A percentile compares a stretch with the other conserved stretches of the same genome.
These are phyloP conservation scores for Hippophae rhamnoides DNA, from an alignment of 306 rosid species.

Conservation along the genomic window DNA sequence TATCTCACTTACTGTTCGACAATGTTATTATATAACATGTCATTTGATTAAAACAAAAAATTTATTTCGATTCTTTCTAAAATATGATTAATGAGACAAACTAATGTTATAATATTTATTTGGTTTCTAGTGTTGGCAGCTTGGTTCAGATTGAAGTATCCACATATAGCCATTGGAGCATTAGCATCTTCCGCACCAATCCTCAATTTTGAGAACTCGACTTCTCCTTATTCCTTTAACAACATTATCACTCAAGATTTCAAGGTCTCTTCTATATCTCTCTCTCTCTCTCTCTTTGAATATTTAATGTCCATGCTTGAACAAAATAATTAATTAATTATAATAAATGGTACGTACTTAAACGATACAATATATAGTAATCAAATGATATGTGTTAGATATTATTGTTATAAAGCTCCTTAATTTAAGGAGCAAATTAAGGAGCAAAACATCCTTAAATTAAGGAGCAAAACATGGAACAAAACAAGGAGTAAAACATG, in stretches of 20 bases:
- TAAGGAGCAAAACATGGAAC: too few relatives aligned
- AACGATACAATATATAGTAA: too few relatives aligned
- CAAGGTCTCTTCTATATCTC: constrained; percentile 36
- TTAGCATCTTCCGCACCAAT: constrained; percentile 82
- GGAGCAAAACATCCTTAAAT: too few relatives aligned
- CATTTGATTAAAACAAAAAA: too few relatives aligned
- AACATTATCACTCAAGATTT: constrained; percentile 51
- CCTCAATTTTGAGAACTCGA: constrained; percentile 49
- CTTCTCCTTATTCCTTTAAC: constrained; percentile 50
- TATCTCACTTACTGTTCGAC: background rate
- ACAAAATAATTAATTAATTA: too few relatives aligned
- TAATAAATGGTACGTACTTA: too few relatives aligned
- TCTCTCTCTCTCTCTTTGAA: background rate
- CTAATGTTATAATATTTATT: background rate
- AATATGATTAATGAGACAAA: background rate
- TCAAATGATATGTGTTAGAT: too few relatives aligned
- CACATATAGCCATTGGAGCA: constrained; percentile 75
- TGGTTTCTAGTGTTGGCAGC: constrained; percentile 63
- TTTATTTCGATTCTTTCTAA: too few relatives aligned
- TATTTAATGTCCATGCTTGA: background rate
- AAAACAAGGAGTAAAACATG: too few relatives aligned
- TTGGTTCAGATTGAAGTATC: constrained; percentile 81
- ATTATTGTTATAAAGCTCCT: too few relatives aligned
- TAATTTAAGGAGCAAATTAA: too few relatives aligned
- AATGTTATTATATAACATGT: background rate